Evolutionary conservation across 169 alveolate species (phyloP), one percentile per base, ranked within the genome.

Genomic region (Eimeria necatrix): DNA sequence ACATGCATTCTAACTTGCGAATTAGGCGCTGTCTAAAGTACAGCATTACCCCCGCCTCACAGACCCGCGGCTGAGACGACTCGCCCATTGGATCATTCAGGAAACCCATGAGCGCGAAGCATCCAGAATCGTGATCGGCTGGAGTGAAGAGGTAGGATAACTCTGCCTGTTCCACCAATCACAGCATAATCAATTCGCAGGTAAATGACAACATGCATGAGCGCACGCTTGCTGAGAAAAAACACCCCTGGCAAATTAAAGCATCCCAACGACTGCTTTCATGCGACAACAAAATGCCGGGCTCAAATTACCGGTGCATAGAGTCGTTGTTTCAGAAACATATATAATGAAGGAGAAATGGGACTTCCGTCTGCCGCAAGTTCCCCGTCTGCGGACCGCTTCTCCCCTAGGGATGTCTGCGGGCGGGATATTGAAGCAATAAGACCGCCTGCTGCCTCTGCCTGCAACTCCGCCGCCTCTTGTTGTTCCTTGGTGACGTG

Each of bases 1-100:
- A 98, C 70, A 95, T 96, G n/a, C 98, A 97, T 93, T 98, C 99
- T 64, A 98, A 94, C 91, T 98, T 93, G 22, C 97, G 96, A 4
- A 98, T 97, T 61, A 98, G 96, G 53, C 99, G 91, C 26, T 97
- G 98, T 87, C 96, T 97, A 92, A 96, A 98, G 96, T 98, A 98
- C 26, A 98, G 96, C 94, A 97, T 94, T 41, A 98, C 97, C 20
- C 99, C 99, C 2, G 99, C 97, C 74, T 98, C 99, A 80, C 98
- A 96, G 3, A 98, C 97, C 53, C 98, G 93, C 71, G 96, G 97
- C 48, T 71, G 70, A 32, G 80, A 46, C 93, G 68, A 86, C 49
- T 87, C 85, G n/a, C 53, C 71, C 84, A n/a, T 26, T 53, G 97
- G 97, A 64, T 97, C 97, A 95, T 97, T 97, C 92, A 97, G 87